These are phyloP conservation scores for Ceratocystis ficicola DNA, from an alignment of 2,329 filamentous ascomycete genomes.

Conservation along the genomic window DNA sequence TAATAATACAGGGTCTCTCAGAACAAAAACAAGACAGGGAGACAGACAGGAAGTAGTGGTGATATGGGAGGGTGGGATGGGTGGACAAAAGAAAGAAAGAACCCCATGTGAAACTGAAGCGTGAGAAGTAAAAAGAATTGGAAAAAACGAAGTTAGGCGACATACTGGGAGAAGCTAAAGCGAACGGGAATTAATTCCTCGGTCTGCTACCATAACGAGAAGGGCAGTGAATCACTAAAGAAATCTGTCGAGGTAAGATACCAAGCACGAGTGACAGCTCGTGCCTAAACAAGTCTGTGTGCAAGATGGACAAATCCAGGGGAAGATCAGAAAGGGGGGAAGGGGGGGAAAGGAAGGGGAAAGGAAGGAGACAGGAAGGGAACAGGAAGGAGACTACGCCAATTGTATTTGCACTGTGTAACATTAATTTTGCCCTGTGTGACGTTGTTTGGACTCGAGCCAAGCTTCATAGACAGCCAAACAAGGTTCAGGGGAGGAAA, in stretches of 20 bases:
- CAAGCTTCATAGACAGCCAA: not conserved
- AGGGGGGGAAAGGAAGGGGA: not conserved
- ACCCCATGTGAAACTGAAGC: too few relatives aligned
- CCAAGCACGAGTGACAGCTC: too few relatives aligned
- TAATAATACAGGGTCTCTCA: not conserved
- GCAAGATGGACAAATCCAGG: not conserved
- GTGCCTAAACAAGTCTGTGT: not conserved
- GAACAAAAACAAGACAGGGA: not conserved
- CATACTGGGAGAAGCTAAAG: too few relatives aligned
- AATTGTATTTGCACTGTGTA: not conserved
- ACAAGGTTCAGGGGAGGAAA: not conserved
- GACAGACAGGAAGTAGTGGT: too few relatives aligned
- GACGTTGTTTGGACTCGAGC: not conserved
- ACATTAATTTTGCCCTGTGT: not conserved
- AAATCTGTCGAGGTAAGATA: too few relatives aligned
- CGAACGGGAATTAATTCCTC: too few relatives aligned
- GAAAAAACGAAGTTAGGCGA: too few relatives aligned
- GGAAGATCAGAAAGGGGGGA: not conserved
- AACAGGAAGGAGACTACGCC: not conserved
- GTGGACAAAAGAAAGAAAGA: too few relatives aligned
- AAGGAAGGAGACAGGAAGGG: not conserved
- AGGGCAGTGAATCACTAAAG: too few relatives aligned
- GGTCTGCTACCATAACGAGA: too few relatives aligned
- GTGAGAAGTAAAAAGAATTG: too few relatives aligned
- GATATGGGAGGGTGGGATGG: too few relatives aligned